Base-by-base conservation (phyloP, 495 filamentous ascomycete genomes). In the Daldinia loculata region DNA sequence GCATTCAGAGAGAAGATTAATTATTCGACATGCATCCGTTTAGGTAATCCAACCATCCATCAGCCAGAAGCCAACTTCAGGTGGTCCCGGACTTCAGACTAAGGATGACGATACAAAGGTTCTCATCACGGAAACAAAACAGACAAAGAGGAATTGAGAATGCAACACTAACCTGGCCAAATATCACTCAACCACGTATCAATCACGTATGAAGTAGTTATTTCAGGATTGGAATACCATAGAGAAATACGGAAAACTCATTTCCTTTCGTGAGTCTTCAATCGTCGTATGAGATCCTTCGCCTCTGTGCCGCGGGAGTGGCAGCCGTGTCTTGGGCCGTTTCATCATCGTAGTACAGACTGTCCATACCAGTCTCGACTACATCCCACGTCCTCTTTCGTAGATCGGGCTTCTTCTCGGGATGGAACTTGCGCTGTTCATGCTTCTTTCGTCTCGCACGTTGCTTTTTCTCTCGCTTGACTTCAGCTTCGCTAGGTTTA, bases 1-100 rank as follows among this genome's bases (percentile, higher is more conserved):
- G 61, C 52, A 53, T 67, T 89, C 86, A 89, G 87, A 88, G 87
- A 89, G 87, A 89, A 89, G 86, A 89, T 88, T 89, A 78, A 76
- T 75, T 62, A 69, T 74, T 84, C 84, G 83, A 85, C 84, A 85
- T 81, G 56, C 79, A 80, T 79, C 78, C 75, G 73, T 71, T 75
- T 67, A 52, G 41, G 56, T 30, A 48, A 69, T 67, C 67, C 68
- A 67, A 61, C 66, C 27, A 66, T 75, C 72, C 53, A 62, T 55
- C 69, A 52, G 72, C 69, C 66, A 43, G 61, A 62, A 61, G 68
- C 70, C 70, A 69, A 61, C 75, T 71, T 71, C 70, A 51, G 69
- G 34, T 64, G 68, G 63, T 60, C 71, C 67, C 72, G 62, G 70
- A 78, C 73, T 83, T 89, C 82, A 81, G 87, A 77, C 87, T 89